phyloP scores from a whole-genome alignment of 2,329 filamentous ascomycete genomes.

The Fusarium sp. region DNA sequence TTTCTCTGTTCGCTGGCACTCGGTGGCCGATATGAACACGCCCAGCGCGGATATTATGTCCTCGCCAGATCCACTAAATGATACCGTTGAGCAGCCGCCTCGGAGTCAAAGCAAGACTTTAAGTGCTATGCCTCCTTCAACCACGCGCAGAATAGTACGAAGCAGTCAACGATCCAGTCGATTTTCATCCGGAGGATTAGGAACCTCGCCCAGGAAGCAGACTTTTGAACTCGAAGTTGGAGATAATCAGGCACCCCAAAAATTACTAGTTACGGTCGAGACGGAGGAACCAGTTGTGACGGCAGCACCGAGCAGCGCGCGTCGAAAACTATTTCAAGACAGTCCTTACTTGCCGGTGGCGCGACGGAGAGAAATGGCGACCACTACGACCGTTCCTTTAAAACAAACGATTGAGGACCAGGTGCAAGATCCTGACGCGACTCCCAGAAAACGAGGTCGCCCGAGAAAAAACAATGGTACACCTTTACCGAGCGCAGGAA shows the following conservation, averaged over 20 bases:
- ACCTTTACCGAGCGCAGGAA: conserved; percentile 57
- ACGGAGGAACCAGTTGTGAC: conserved; percentile 55
- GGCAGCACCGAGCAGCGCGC: conserved; percentile 48
- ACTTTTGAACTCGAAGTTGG: conserved; percentile 68
- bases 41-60: conserved; percentile 59
- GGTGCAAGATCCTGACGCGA: conserved; percentile 48
- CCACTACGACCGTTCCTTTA: conserved; percentile 64
- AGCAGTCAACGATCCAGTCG: conserved; percentile 57
- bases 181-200: conserved; percentile 50
- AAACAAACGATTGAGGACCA: conserved; percentile 55
- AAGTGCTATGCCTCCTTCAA: conserved; percentile 51
- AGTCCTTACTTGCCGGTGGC: conserved; percentile 53
- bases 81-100: conserved; percentile 44
- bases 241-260: conserved; percentile 61
- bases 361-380: conserved; percentile 53
- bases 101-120: neutral
- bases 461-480: conserved; percentile 64
- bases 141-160: conserved; percentile 57
- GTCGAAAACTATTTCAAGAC: conserved; percentile 58
- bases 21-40: conserved; percentile 50
- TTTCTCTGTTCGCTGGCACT: conserved; percentile 52
- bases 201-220: conserved; percentile 64
- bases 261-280: conserved; percentile 66
- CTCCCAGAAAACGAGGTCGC: conserved; percentile 57
- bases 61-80: conserved; percentile 64